Conservation (phyloP, 2,329 filamentous ascomycete genomes). For the Apiospora kogelbergensis region DNA sequence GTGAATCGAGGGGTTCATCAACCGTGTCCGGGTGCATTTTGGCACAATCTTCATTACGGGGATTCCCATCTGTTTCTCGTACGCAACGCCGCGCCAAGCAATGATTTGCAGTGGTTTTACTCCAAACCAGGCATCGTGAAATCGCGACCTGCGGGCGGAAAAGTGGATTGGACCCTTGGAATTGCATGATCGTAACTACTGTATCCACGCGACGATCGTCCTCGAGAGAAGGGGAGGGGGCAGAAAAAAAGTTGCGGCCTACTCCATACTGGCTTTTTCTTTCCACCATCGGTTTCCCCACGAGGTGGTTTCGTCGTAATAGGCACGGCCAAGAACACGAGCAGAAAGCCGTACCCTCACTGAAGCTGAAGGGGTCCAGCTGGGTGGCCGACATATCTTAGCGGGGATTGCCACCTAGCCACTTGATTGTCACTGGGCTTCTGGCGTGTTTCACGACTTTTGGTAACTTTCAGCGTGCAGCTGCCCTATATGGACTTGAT, state of each 20-base stretch:
- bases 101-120: background rate
- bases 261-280: background rate
- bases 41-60: background rate
- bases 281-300: background rate
- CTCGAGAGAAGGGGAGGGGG: background rate
- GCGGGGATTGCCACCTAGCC: background rate
- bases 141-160: background rate
- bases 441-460: background rate
- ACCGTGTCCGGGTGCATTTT: background rate
- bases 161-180: constrained; percentile 5
- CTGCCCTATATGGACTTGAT: background rate
- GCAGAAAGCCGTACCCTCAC: background rate
- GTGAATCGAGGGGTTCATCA: background rate
- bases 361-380: background rate
- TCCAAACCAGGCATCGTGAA: background rate
- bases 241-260: background rate
- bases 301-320: background rate
- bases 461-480: background rate
- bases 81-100: background rate
- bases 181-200: background rate
- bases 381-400: background rate
- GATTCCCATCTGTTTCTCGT: constrained; percentile 1
- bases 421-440: background rate
- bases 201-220: background rate
- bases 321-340: background rate